Conservation (phyloP, 2,329 filamentous ascomycete species). For the Talaromyces marneffei region DNA sequence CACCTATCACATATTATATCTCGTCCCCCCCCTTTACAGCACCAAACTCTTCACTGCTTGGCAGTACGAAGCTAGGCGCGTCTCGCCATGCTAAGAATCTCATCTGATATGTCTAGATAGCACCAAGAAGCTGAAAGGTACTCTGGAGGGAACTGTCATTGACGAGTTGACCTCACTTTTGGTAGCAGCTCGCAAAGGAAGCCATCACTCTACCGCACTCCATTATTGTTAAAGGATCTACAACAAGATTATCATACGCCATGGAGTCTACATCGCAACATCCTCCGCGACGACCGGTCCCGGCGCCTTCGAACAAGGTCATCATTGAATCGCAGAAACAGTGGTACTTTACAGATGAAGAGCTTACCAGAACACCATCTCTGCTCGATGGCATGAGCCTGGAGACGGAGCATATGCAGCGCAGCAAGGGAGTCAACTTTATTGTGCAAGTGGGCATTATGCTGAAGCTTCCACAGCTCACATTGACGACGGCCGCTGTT, state of each 20-base stretch:
- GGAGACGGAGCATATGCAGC: slow-evolving; percentile 70
- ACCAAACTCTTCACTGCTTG: not conserved
- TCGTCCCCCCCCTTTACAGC: not conserved
- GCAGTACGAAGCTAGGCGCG: slow-evolving; percentile 4
- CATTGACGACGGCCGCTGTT: slow-evolving; percentile 82
- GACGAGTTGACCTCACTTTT: not conserved
- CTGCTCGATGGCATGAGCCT: slow-evolving; percentile 73
- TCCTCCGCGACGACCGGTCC: slow-evolving; percentile 25
- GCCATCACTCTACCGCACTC: not conserved
- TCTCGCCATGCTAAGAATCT: slow-evolving; percentile 5
- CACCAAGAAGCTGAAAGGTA: slow-evolving; percentile 4
- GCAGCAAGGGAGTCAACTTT: slow-evolving; percentile 93
- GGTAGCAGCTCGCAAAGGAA: not conserved
- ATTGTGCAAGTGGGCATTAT: slow-evolving; percentile 91
- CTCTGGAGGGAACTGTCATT: not conserved
- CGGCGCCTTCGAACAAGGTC: slow-evolving; percentile 41
- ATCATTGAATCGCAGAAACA: slow-evolving; percentile 58
- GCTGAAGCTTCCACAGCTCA: slow-evolving; percentile 85
- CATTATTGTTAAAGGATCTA: not conserved
- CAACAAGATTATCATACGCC: not conserved
- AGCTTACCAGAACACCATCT: slow-evolving; percentile 76
- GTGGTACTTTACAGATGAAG: slow-evolving; percentile 84
- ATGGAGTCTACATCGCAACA: slow-evolving; percentile 28
- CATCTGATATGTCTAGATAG: slow-evolving; percentile 2
- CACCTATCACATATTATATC: not conserved